phyloP scores from a whole-genome alignment of 352 stramenopile genomes.

The Peronospora tabacina region DNA sequence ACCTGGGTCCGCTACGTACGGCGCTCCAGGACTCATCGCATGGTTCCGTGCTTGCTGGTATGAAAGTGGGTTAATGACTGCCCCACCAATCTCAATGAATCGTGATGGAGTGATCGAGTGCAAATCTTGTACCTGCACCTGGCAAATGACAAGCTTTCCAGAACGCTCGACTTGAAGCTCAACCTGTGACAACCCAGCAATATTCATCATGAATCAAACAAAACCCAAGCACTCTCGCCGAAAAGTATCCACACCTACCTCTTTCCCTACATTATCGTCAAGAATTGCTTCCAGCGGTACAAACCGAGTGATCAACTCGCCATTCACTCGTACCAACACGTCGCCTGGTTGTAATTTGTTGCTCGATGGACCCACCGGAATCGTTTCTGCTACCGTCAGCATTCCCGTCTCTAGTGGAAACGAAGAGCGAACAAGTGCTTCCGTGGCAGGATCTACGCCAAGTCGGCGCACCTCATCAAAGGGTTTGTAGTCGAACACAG shows the following conservation, averaged over 20 bases:
- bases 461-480: conserved; percentile 88
- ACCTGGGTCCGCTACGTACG: conserved; percentile 81
- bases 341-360: conserved; percentile 85
- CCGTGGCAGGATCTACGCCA: conserved; percentile 66
- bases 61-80: conserved; percentile 84
- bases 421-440: conserved; percentile 63
- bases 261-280: conserved; percentile 67
- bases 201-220: neutral
- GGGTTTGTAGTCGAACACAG: conserved; percentile 86
- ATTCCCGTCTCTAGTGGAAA: conserved; percentile 86
- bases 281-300: conserved; percentile 77
- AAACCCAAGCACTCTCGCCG: neutral
- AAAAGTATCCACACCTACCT: conserved; percentile 24
- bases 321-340: conserved; percentile 82
- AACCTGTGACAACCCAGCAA: conserved; percentile 27
- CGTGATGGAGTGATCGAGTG: conserved; percentile 76
- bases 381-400: conserved; percentile 83
- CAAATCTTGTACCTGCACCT: conserved; percentile 75
- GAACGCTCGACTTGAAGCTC: conserved; percentile 80
- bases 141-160: conserved; percentile 49
- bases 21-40: conserved; percentile 49
- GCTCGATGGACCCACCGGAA: conserved; percentile 68
- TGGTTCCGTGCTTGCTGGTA: conserved; percentile 88
- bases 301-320: conserved; percentile 77
- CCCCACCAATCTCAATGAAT: conserved; percentile 84